phyloP scores from a whole-genome alignment of 1,284 basidiomycete species.

The Inonotus hispidus region DNA sequence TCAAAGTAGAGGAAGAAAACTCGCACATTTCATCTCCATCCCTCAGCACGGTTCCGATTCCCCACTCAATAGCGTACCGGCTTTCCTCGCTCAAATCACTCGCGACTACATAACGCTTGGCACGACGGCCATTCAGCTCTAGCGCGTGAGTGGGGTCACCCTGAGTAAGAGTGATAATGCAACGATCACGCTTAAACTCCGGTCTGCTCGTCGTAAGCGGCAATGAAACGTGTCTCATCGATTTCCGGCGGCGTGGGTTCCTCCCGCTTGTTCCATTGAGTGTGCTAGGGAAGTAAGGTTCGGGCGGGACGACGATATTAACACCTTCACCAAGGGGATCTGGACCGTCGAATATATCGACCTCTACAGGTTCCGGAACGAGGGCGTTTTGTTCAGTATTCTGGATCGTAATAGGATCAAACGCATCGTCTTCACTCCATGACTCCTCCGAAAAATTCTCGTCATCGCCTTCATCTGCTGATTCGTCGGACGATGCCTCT shows the following conservation, averaged over 20 bases:
- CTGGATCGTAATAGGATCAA: slow-evolving; percentile 72
- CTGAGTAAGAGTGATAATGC: slow-evolving; percentile 86
- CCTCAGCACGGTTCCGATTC: slow-evolving; percentile 90
- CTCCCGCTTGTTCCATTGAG: slow-evolving; percentile 44
- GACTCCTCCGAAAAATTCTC: slow-evolving; percentile 34
- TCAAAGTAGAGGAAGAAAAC: slow-evolving; percentile 13
- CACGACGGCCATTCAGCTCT: slow-evolving; percentile 47
- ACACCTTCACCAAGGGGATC: slow-evolving; percentile 84
- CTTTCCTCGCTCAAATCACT: slow-evolving; percentile 93
- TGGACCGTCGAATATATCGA: slow-evolving; percentile 46
- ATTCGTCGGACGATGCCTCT: slow-evolving; percentile 40
- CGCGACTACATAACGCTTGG: slow-evolving; percentile 80
- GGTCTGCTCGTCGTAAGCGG: slow-evolving; percentile 69
- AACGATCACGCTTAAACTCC: slow-evolving; percentile 85
- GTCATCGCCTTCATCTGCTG: slow-evolving; percentile 40
- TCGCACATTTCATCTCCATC: slow-evolving; percentile 85
- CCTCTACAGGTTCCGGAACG: slow-evolving; percentile 38
- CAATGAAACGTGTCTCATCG: slow-evolving; percentile 53
- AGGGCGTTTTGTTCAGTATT: slow-evolving; percentile 75
- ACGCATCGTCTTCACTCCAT: slow-evolving; percentile 53
- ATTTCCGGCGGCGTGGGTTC: slow-evolving; percentile 54
- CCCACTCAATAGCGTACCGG: slow-evolving; percentile 91
- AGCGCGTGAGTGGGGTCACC: slow-evolving; percentile 64
- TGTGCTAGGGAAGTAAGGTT: slow-evolving; percentile 73
- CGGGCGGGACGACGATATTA: slow-evolving; percentile 79